phyloP scores from a whole-genome alignment of 2,329 filamentous ascomycete genomes.

The Colletotrichum sublineola region DNA sequence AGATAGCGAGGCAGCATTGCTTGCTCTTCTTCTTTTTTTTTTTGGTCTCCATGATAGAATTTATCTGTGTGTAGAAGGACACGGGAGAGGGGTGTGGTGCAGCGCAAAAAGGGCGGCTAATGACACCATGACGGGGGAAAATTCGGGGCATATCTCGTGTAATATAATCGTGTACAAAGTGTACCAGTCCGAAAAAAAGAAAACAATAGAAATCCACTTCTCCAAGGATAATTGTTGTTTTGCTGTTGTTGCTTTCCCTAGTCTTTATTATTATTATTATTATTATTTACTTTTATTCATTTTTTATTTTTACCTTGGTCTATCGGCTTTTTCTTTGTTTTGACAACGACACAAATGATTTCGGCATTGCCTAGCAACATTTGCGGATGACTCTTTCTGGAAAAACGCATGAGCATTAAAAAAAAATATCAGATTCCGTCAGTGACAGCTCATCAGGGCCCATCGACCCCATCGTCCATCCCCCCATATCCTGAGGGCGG shows the following conservation, averaged over 20 bases:
- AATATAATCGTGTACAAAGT: slow-evolving; percentile 42
- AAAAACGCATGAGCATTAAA: slow-evolving; percentile 5
- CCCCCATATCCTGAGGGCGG: background rate
- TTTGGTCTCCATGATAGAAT: background rate
- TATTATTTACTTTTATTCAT: background rate
- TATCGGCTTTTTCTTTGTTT: background rate
- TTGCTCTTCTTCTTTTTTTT: background rate
- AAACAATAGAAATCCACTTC: slow-evolving; percentile 40
- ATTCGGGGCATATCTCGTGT: slow-evolving; percentile 34
- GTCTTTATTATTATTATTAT: too few species aligned
- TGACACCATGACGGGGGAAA: slow-evolving; percentile 37
- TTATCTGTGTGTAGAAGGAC: background rate
- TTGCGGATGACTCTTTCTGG: background rate
- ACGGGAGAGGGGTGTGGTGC: background rate
- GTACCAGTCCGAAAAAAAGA: slow-evolving; percentile 28
- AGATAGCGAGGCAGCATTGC: background rate
- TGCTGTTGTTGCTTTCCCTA: too few species aligned
- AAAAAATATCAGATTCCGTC: background rate
- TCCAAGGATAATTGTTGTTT: background rate
- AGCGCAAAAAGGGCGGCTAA: slow-evolving; percentile 26
- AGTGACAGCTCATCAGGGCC: slow-evolving; percentile 8
- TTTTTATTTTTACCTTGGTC: background rate
- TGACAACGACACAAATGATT: background rate
- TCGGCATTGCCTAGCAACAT: slow-evolving; percentile 12
- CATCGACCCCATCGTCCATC: background rate